Evolutionary conservation across 352 stramenopile genomes (phyloP).

Genomic region (Phytophthora gonapodyides): DNA sequence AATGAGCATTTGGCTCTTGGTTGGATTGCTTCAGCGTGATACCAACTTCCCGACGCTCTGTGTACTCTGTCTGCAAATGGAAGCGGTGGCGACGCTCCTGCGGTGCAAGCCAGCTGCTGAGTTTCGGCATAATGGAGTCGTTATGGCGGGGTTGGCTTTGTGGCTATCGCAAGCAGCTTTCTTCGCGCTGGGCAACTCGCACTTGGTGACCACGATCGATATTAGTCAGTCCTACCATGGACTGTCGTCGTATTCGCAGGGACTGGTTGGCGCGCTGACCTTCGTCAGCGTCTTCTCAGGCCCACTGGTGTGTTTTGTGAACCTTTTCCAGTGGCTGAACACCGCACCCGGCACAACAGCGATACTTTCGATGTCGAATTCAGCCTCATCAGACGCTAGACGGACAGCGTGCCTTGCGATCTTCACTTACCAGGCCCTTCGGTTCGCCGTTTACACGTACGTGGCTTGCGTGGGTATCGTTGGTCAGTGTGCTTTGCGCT

Average conservation of each 20-base stretch:
- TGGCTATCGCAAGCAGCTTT: constrained; percentile 78
- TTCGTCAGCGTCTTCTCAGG: constrained; percentile 79
- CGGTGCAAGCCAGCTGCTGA: neutral
- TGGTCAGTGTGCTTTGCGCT: constrained; percentile 5
- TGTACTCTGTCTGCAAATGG: constrained; percentile 56
- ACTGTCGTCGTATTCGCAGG: constrained; percentile 78
- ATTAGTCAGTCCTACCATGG: constrained; percentile 90
- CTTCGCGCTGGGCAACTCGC: constrained; percentile 88
- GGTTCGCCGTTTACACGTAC: constrained; percentile 73
- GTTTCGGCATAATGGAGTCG: constrained; percentile 12
- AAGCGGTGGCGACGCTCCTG: constrained; percentile 35
- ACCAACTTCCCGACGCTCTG: constrained; percentile 64
- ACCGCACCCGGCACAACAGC: constrained; percentile 3
- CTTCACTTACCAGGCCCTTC: constrained; percentile 62
- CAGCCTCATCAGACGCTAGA: constrained; percentile 1
- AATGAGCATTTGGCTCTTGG: constrained; percentile 67
- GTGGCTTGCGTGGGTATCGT: constrained; percentile 5
- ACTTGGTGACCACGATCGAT: constrained; percentile 90
- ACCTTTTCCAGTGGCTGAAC: constrained; percentile 48
- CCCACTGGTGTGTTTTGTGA: constrained; percentile 65
- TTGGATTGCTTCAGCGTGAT: constrained; percentile 60
- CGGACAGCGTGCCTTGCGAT: constrained; percentile 35
- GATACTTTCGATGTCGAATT: neutral
- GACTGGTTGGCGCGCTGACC: constrained; percentile 75
- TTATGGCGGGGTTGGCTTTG: constrained; percentile 35